Percentiles rank a stretch among this genome's conserved stretches.
Evolutionary conservation across 2,329 filamentous ascomycete species (phyloP).

Genomic region (Coniochaeta hoffmannii): DNA sequence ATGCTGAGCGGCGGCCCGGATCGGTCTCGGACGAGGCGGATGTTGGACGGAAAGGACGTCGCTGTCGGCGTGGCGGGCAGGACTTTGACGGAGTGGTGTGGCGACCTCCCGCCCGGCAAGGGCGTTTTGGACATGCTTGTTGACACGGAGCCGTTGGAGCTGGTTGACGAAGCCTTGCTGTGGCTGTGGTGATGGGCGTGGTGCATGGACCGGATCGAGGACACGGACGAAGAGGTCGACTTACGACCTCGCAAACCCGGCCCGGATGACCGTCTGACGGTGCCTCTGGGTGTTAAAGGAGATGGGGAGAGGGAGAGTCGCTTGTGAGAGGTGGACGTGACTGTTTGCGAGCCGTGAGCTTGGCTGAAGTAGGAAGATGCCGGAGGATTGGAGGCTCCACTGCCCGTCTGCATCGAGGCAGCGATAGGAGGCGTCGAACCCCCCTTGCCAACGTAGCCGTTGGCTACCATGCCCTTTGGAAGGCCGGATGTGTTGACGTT

Average conservation of each 20-base stretch:
- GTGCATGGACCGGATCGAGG: slow-evolving; percentile 85
- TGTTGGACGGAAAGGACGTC: slow-evolving; percentile 71
- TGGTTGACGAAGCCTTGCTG: slow-evolving; percentile 91
- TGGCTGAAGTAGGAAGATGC: not conserved
- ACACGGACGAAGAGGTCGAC: slow-evolving; percentile 92
- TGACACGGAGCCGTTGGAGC: slow-evolving; percentile 68
- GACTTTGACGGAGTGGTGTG: slow-evolving; percentile 91
- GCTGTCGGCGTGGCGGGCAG: slow-evolving; percentile 80
- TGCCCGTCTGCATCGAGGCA: not conserved
- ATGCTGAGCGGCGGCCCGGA: slow-evolving; percentile 40
- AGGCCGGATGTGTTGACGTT: slow-evolving; percentile 32
- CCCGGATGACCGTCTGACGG: slow-evolving; percentile 77
- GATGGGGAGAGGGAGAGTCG: slow-evolving; percentile 79
- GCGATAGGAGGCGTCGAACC: slow-evolving; percentile 8
- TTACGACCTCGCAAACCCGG: slow-evolving; percentile 83
- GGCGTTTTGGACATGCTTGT: slow-evolving; percentile 61
- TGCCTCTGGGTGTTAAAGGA: slow-evolving; percentile 80
- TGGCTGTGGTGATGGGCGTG: slow-evolving; percentile 72
- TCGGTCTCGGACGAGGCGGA: slow-evolving; percentile 66
- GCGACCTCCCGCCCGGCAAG: slow-evolving; percentile 58
- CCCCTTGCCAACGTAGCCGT: slow-evolving; percentile 35
- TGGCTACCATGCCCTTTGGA: slow-evolving; percentile 44
- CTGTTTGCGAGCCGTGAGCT: slow-evolving; percentile 12
- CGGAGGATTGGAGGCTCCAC: not conserved
- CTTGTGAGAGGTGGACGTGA: slow-evolving; percentile 39